These are phyloP conservation scores for Caryopteris hybrid DNA, from an alignment of 305 asterid species.

Conservation along the genomic window DNA sequence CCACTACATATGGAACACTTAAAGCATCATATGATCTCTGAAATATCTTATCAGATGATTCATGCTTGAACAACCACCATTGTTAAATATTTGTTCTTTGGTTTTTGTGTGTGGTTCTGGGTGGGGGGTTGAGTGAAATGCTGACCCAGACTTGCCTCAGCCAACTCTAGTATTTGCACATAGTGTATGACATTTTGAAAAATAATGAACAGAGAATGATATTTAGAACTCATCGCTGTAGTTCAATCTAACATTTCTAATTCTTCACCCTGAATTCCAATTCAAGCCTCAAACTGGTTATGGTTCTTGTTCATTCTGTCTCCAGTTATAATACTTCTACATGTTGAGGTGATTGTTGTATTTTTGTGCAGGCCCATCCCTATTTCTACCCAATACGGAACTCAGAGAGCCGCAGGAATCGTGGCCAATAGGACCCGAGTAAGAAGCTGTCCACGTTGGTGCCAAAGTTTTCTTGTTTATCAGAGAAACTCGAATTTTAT, in stretches of 20 bases:
- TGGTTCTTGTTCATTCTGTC: not conserved
- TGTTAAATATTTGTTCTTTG: not conserved
- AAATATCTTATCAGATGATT: not conserved
- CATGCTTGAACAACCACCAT: not conserved
- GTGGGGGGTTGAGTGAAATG: not conserved
- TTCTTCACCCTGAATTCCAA: not conserved
- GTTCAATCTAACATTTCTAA: not conserved
- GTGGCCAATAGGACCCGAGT: slow-evolving; percentile 44
- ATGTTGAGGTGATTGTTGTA: not conserved
- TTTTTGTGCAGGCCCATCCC: slow-evolving; percentile 80
- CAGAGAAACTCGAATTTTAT: not conserved
- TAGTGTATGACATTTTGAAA: not conserved
- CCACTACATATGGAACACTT: not conserved
- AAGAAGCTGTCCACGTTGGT: slow-evolving; percentile 13
- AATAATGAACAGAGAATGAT: not conserved
- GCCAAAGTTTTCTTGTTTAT: slow-evolving; percentile 13
- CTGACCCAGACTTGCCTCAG: not conserved
- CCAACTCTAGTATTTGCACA: not conserved
- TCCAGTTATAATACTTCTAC: not conserved
- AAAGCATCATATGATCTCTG: not conserved
- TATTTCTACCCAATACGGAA: slow-evolving; percentile 80
- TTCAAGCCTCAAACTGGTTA: not conserved
- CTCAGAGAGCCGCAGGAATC: slow-evolving; percentile 76
- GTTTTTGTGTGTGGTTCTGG: too few species aligned
- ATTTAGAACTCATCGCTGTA: not conserved